These are phyloP conservation scores for Aspergillus versicolor DNA, from an alignment of 2,329 filamentous ascomycete genomes.

Conservation along the genomic window DNA sequence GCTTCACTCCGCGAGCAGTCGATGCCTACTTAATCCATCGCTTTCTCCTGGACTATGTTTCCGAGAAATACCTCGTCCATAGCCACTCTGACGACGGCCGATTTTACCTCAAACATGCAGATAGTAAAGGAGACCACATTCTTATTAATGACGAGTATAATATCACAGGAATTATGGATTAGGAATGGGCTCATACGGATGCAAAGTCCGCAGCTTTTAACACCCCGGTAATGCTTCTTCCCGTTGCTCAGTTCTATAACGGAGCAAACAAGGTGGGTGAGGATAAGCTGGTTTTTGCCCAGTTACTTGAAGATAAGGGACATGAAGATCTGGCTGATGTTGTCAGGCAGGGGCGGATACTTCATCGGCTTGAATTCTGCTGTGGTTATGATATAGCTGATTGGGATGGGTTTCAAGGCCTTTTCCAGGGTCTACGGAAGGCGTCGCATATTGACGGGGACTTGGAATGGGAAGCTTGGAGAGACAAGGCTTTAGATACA, in stretches of 20 bases:
- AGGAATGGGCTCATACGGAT: slow-evolving; percentile 41
- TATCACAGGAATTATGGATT: slow-evolving; percentile 52
- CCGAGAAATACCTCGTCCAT: slow-evolving; percentile 12
- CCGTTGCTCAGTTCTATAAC: slow-evolving; percentile 43
- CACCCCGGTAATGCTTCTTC: slow-evolving; percentile 43
- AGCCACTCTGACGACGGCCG: slow-evolving; percentile 22
- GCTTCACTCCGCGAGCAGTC: slow-evolving; percentile 33
- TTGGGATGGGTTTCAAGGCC: slow-evolving; percentile 45
- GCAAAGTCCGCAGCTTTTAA: slow-evolving; percentile 43
- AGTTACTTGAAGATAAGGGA: slow-evolving; percentile 35
- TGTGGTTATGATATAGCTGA: slow-evolving; percentile 44
- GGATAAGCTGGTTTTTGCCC: slow-evolving; percentile 42
- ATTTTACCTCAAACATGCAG: slow-evolving; percentile 50
- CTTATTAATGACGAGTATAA: slow-evolving; percentile 48
- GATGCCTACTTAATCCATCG: slow-evolving; percentile 45
- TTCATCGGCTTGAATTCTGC: slow-evolving; percentile 45
- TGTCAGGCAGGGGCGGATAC: slow-evolving; percentile 39
- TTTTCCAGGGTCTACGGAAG: slow-evolving; percentile 42
- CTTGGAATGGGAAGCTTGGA: slow-evolving; percentile 43
- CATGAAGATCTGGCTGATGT: slow-evolving; percentile 35
- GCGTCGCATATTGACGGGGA: slow-evolving; percentile 33
- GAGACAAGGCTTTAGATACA: slow-evolving; percentile 31
- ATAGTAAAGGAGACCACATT: slow-evolving; percentile 53
- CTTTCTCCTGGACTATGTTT: slow-evolving; percentile 41
- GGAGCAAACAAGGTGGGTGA: slow-evolving; percentile 36